Conservation (phyloP, 768 basidiomycete genomes). For the Leccinum broughii region DNA sequence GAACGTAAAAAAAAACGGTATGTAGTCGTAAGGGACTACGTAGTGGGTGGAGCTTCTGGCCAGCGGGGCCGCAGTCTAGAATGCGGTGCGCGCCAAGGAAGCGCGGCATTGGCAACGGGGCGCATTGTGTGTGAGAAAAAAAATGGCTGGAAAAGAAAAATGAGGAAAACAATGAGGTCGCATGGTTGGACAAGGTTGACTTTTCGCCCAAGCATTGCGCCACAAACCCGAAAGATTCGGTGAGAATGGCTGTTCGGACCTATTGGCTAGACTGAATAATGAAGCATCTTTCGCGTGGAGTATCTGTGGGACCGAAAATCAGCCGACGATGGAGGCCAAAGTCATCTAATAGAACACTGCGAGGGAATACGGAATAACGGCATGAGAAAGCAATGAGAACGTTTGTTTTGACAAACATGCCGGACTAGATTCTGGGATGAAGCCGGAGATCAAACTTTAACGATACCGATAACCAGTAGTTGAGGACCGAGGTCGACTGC, state of each 20-base stretch:
- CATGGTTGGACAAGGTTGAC: constrained; percentile 1
- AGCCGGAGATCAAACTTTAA: background rate
- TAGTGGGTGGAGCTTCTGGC: constrained; percentile 10
- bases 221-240: constrained; percentile 14
- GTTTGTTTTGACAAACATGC: background rate
- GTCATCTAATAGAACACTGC: background rate
- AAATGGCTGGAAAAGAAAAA: background rate
- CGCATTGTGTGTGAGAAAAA: constrained; percentile 2
- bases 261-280: background rate
- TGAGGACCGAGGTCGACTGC: background rate
- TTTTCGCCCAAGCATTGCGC: constrained; percentile 8
- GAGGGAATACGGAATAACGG: background rate
- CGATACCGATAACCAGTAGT: background rate
- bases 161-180: background rate
- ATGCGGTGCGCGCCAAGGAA: constrained; percentile 11
- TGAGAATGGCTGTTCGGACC: background rate
- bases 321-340: background rate
- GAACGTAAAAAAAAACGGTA: background rate
- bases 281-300: background rate
- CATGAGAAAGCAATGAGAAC: background rate
- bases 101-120: background rate
- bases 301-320: background rate
- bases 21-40: constrained; percentile 5
- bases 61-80: constrained; percentile 11
- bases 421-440: background rate